phyloP scores from a whole-genome alignment of 2,329 filamentous ascomycete species.

The Pseudovirgaria hyperparasitica region DNA sequence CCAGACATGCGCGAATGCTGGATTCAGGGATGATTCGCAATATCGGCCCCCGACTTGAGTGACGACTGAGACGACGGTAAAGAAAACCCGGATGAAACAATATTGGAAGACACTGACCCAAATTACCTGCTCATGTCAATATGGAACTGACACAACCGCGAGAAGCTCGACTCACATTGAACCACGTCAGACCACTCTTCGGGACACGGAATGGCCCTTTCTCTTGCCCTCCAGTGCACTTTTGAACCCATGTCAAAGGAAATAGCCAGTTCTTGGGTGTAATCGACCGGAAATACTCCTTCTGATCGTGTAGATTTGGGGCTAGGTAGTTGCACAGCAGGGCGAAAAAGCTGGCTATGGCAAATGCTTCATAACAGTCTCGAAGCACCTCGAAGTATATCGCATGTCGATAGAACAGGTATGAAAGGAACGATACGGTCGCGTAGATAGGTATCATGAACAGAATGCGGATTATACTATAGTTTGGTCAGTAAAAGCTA shows the following conservation, averaged over 20 bases:
- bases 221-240: conserved; percentile 55
- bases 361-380: conserved; percentile 82
- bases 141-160: conserved; percentile 1
- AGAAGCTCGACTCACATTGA: conserved; percentile 45
- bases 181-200: conserved; percentile 73
- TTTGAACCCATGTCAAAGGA: conserved; percentile 58
- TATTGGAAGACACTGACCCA: conserved; percentile 80
- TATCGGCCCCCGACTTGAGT: conserved; percentile 58
- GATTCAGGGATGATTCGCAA: conserved; percentile 66
- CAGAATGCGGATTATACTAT: conserved; percentile 72
- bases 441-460: conserved; percentile 80
- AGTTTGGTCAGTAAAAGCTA: conserved; percentile 6
- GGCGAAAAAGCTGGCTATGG: conserved; percentile 76
- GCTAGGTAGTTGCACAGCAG: conserved; percentile 71
- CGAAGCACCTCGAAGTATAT: conserved; percentile 72
- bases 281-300: conserved; percentile 64
- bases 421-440: conserved; percentile 58
- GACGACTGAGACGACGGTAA: conserved; percentile 66
- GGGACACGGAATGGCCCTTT: conserved; percentile 60
- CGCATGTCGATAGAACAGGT: conserved; percentile 62
- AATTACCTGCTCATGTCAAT: conserved; percentile 41
- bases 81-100: conserved; percentile 65
- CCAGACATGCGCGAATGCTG: conserved; percentile 76
- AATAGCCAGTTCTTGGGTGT: conserved; percentile 60
- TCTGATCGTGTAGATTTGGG: conserved; percentile 65